These are phyloP conservation scores for Penicillium coffeae DNA, from an alignment of 495 filamentous ascomycete genomes.

Conservation along the genomic window DNA sequence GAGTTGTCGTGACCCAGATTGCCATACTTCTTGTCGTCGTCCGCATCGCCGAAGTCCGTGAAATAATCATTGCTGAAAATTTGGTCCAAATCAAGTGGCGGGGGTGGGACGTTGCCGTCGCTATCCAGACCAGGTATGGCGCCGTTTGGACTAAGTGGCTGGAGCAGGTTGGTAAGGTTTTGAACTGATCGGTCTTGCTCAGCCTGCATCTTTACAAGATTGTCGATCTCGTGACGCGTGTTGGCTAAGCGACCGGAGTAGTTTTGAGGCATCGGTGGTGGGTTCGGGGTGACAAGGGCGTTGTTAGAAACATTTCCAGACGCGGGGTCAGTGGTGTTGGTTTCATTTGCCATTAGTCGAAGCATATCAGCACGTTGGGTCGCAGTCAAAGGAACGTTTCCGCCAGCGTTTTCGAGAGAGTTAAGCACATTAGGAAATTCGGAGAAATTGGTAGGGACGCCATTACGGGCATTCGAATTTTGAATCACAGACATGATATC, in stretches of 20 bases:
- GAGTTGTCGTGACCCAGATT: conserved; percentile 20
- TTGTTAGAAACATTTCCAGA: conserved; percentile 34
- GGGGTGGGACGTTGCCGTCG: conserved; percentile 35
- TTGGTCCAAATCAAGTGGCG: conserved; percentile 61
- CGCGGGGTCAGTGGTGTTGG: conserved; percentile 26
- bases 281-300: conserved; percentile 57
- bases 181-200: conserved; percentile 70
- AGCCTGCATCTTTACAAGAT: conserved; percentile 65
- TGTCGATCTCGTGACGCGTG: conserved; percentile 69
- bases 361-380: conserved; percentile 79
- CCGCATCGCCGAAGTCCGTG: conserved; percentile 36
- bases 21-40: conserved; percentile 22
- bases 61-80: conserved; percentile 66
- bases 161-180: conserved; percentile 63
- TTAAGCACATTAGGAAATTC: conserved; percentile 76
- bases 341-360: conserved; percentile 65
- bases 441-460: conserved; percentile 43
- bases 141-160: conserved; percentile 75
- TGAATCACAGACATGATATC: conserved; percentile 89
- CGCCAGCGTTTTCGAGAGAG: conserved; percentile 60
- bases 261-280: conserved; percentile 56
- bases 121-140: conserved; percentile 68
- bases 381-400: conserved; percentile 64
- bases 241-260: conserved; percentile 51
- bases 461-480: conserved; percentile 65